phyloP scores from a whole-genome alignment of 352 stramenopile genomes.

The Phytopythium montanum region DNA sequence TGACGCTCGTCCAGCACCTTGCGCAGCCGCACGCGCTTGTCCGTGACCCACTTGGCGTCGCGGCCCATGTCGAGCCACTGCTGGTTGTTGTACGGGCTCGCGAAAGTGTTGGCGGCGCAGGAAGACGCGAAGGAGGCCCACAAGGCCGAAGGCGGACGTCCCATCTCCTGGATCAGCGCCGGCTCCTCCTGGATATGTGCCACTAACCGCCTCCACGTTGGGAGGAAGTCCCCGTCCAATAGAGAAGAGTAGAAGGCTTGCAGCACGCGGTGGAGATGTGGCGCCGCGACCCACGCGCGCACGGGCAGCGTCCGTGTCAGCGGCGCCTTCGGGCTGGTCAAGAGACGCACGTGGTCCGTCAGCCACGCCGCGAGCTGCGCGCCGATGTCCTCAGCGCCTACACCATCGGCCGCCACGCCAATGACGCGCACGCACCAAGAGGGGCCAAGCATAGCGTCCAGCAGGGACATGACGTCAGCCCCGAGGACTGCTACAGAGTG shows the following conservation, averaged over 20 bases:
- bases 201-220: slow-evolving; percentile 13
- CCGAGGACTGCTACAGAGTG: slow-evolving; percentile 9
- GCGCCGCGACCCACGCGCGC: slow-evolving; percentile 9
- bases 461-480: slow-evolving; percentile 14
- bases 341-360: slow-evolving; percentile 1
- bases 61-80: slow-evolving; percentile 21
- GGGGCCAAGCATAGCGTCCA: slow-evolving; percentile 19
- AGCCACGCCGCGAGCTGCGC: slow-evolving; percentile 18
- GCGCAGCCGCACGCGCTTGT: slow-evolving; percentile 48
- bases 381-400: not conserved
- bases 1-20: slow-evolving; percentile 37
- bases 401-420: slow-evolving; percentile 13
- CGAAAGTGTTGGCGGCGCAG: too few species aligned
- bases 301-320: slow-evolving; percentile 6
- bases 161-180: slow-evolving; percentile 29
- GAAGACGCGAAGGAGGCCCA: not conserved
- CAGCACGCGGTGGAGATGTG: slow-evolving; percentile 15
- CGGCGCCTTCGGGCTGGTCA: not conserved
- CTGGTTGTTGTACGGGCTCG: not conserved
- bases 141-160: slow-evolving; percentile 14
- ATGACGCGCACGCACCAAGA: slow-evolving; percentile 22
- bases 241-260: slow-evolving; percentile 27
- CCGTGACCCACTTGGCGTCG: slow-evolving; percentile 38
- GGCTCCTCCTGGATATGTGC: slow-evolving; percentile 21
- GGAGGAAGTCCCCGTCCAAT: slow-evolving; percentile 17